These are phyloP conservation scores for Rhodotorula kratochvilovae DNA, from an alignment of 768 basidiomycete genomes.

Conservation along the genomic window DNA sequence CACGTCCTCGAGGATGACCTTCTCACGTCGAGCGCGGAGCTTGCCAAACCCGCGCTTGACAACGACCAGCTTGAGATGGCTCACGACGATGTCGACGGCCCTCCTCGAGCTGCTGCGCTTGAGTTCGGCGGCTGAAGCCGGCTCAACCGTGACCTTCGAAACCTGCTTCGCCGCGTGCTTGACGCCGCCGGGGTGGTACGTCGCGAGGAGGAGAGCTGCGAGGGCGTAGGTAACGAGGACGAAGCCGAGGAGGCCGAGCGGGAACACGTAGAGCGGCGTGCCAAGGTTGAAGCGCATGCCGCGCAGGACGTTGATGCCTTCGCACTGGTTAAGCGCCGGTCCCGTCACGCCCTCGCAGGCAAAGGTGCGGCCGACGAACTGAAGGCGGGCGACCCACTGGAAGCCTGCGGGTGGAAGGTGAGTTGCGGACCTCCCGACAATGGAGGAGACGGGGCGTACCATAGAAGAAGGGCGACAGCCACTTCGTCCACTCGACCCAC, in stretches of 20 bases:
- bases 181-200: constrained; percentile 48
- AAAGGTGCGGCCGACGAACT: constrained; percentile 47
- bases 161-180: constrained; percentile 44
- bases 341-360: constrained; percentile 44
- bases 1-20: constrained; percentile 48
- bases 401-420: constrained; percentile 34
- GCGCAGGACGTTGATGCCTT: constrained; percentile 50
- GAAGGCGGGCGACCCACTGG: constrained; percentile 48
- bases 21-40: constrained; percentile 35
- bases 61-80: constrained; percentile 26
- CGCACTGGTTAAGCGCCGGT: constrained; percentile 44
- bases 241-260: constrained; percentile 44
- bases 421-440: constrained; percentile 47
- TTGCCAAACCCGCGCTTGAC: background rate
- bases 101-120: constrained; percentile 33
- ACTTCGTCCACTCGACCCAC: constrained; percentile 49
- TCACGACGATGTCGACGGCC: constrained; percentile 47
- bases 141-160: background rate
- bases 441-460: background rate
- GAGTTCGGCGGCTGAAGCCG: background rate
- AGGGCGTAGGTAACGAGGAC: constrained; percentile 45
- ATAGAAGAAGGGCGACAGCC: constrained; percentile 45
- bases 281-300: constrained; percentile 46
- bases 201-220: constrained; percentile 46
- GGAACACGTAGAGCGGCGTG: constrained; percentile 42